A percentile compares a stretch with the other conserved stretches of the same genome.
These are phyloP conservation scores for Agrocybe praecox DNA, from an alignment of 768 basidiomycete species.

Conservation along the genomic window DNA sequence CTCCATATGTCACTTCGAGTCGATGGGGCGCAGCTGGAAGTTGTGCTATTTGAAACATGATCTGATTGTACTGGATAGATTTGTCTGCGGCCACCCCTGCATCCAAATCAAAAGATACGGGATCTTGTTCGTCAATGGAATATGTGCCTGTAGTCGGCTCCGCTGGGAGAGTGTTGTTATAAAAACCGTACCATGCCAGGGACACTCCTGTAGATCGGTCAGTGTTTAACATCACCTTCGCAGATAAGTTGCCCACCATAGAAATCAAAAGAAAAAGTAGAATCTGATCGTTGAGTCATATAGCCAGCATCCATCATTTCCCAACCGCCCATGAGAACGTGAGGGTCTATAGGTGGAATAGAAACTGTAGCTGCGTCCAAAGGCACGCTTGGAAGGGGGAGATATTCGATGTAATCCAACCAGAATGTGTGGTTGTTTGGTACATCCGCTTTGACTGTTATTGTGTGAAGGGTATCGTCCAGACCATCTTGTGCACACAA, in stretches of 20 bases:
- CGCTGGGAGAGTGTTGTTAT: not conserved
- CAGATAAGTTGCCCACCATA: not conserved
- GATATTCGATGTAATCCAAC: not conserved
- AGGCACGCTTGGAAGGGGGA: not conserved
- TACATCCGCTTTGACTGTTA: not conserved
- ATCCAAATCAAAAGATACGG: not conserved
- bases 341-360: too few relatives aligned
- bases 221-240: not conserved
- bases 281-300: not conserved
- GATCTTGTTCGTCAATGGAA: not conserved
- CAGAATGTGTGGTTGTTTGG: not conserved
- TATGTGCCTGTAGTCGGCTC: not conserved
- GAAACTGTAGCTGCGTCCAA: not conserved
- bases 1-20: not conserved
- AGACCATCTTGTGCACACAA: not conserved
- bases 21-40: not conserved
- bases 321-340: not conserved
- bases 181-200: not conserved
- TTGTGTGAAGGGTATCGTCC: not conserved
- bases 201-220: not conserved
- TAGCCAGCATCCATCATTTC: too few relatives aligned
- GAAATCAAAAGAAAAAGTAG: not conserved
- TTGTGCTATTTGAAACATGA: not conserved
- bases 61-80: not conserved
- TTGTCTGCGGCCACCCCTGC: not conserved